Base-by-base conservation (phyloP, 345 rosid species). In the Salix purpurea region DNA sequence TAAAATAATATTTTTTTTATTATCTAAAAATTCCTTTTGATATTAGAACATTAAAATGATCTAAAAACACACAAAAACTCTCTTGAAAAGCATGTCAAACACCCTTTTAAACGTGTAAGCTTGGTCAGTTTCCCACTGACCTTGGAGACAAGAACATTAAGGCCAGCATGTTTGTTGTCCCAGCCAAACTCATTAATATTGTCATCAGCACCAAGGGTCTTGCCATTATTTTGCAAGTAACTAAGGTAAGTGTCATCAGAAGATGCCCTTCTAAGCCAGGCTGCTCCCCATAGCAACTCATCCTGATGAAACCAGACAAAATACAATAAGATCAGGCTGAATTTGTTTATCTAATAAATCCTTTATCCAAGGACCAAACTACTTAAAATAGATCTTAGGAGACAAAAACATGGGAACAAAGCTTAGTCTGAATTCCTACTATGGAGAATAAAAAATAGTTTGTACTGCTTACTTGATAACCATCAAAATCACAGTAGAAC, bases 231-330 rank as follows among this genome's bases (percentile, higher is more conserved):
- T 81, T 93, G 80, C 52, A 93, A 87, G 87, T 92, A 96, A 76
- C 58, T 80, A 21, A 93, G 91, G 80, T 87, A 96, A 78, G 81
- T 52, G 37, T 88, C 87, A 70, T 87, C 90, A 48, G 82, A 79
- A 40, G 99, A 87, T 34, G 99, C 95, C 78, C 90, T 89, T 67
- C 97, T 82, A 32, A 96, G 82, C 99, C 99, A 96, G 11, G 97
- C 94, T 72, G 99, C 98, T 83, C 92, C 98, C 99, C 99, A 96
- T 5, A 96, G 83, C 90, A 96, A 83, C 86, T 96, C 98, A 78
- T 96, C 99, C 99, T 96, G 42, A 8, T 24, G 16, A 46, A 4
- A 42, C 9, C 48, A 69, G 44, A 48, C 39, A 5, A 34, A 11
- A 74, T 26, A 15, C 32, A 36, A 28, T 66, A 13, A 26, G 54